Evolutionary conservation across 345 rosid genomes (phyloP).

Genomic region (Sonneratia caseolaris): DNA sequence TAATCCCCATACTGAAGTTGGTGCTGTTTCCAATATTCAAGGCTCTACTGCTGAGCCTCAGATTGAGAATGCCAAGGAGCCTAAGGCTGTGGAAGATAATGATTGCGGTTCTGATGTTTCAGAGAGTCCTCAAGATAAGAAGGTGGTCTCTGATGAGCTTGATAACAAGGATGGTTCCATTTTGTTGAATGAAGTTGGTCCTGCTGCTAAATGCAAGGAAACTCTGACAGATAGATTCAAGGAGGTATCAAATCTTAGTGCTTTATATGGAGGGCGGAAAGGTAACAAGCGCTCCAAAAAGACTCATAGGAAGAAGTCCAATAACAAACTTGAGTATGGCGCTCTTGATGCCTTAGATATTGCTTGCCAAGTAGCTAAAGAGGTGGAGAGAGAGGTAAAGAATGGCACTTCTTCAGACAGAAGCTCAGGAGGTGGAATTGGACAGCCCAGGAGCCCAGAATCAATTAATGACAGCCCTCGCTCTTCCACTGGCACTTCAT

Average conservation of each 20-base stretch:
- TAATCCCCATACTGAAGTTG: constrained; percentile 2
- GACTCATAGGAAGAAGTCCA: constrained; percentile 35
- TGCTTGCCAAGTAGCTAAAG: constrained; percentile 87
- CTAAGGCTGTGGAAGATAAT: constrained; percentile 22
- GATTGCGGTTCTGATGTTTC: constrained; percentile 21
- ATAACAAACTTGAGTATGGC: constrained; percentile 59
- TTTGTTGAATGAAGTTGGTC: constrained; percentile 28
- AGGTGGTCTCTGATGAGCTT: constrained; percentile 20
- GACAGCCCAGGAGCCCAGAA: constrained; percentile 37
- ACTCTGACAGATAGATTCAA: constrained; percentile 26
- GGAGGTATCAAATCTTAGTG: constrained; percentile 28
- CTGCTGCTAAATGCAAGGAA: constrained; percentile 29
- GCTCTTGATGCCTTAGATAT: constrained; percentile 84
- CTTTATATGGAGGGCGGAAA: constrained; percentile 24
- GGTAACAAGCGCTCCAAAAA: constrained; percentile 29
- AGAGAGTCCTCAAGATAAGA: constrained; percentile 30
- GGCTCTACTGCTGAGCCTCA: constrained; percentile 25
- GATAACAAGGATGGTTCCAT: constrained; percentile 18
- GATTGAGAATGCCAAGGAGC: constrained; percentile 16
- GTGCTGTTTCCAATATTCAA: constrained; percentile 12
- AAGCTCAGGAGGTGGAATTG: constrained; percentile 31
- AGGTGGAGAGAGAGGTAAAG: constrained; percentile 73
- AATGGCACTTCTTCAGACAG: constrained; percentile 59
- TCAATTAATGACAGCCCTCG: constrained; percentile 28
- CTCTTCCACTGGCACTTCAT: constrained; percentile 14